Evolutionary conservation across 495 filamentous ascomycete species (phyloP).

Genomic region (Penicillium atrosanguineum): DNA sequence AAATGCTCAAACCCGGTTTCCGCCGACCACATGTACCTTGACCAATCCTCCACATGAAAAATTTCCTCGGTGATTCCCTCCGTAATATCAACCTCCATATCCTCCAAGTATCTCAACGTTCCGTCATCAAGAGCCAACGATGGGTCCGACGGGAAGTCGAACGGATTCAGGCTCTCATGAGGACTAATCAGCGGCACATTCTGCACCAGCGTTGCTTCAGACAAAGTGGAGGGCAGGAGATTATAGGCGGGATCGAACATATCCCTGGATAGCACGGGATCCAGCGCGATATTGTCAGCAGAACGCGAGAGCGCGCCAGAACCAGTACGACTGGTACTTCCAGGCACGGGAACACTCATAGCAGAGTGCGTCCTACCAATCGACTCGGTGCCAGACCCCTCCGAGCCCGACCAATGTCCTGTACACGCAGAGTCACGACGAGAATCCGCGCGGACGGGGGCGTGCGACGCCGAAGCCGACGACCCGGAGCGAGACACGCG

Average conservation of each 20-base stretch:
- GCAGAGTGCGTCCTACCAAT: not conserved
- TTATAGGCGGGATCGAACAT: slow-evolving; percentile 24
- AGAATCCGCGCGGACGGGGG: slow-evolving; percentile 4
- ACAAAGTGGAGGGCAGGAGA: slow-evolving; percentile 9
- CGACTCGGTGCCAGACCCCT: slow-evolving; percentile 16
- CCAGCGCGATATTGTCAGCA: slow-evolving; percentile 8
- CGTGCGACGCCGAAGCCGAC: slow-evolving; percentile 10
- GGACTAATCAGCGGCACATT: slow-evolving; percentile 20
- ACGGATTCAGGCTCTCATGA: slow-evolving; percentile 17
- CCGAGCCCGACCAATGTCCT: slow-evolving; percentile 25
- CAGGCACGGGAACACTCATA: not conserved
- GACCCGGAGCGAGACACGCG: slow-evolving; percentile 16
- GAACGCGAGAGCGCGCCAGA: slow-evolving; percentile 6
- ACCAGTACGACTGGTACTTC: not conserved
- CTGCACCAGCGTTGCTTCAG: slow-evolving; percentile 5
- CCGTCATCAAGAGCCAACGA: slow-evolving; percentile 15
- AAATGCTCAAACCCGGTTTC: slow-evolving; percentile 30
- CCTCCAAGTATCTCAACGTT: slow-evolving; percentile 17
- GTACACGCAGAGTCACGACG: slow-evolving; percentile 1
- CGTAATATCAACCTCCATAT: slow-evolving; percentile 26
- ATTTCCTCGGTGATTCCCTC: slow-evolving; percentile 19
- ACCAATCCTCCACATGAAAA: slow-evolving; percentile 31
- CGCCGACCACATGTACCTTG: slow-evolving; percentile 31
- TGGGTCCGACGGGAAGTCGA: slow-evolving; percentile 26
- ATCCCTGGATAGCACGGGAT: slow-evolving; percentile 8